Conservation (phyloP, 108 stramenopile species). For the Mediolabrus comicus region DNA sequence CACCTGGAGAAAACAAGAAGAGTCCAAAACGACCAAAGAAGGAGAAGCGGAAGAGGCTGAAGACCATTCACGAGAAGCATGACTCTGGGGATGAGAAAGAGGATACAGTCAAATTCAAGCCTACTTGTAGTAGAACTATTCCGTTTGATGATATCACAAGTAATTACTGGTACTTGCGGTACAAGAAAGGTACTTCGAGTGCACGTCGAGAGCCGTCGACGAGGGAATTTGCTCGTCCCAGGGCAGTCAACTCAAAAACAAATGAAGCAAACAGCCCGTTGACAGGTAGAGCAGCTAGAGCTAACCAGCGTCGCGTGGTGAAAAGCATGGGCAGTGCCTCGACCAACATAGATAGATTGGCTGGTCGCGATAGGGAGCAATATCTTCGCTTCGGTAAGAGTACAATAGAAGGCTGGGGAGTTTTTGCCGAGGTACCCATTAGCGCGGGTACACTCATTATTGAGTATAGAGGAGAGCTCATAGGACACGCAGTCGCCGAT, state of each 20-base stretch:
- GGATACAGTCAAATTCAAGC: conserved; percentile 15
- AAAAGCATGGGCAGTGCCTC: conserved; percentile 52
- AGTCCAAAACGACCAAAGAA: conserved; percentile 4
- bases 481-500: conserved; percentile 88
- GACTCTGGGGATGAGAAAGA: conserved; percentile 16
- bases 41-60: conserved; percentile 12
- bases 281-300: conserved; percentile 61
- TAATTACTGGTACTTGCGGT: conserved; percentile 10
- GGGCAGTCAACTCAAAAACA: conserved; percentile 14
- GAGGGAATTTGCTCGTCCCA: conserved; percentile 23
- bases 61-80: background rate
- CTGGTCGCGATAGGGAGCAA: conserved; percentile 62
- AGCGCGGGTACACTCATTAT: conserved; percentile 78
- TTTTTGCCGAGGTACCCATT: conserved; percentile 71
- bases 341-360: conserved; percentile 50
- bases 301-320: conserved; percentile 69
- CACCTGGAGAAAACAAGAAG: background rate
- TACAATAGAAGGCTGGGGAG: conserved; percentile 84
- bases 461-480: conserved; percentile 93
- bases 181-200: conserved; percentile 11
- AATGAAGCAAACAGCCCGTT: conserved; percentile 40
- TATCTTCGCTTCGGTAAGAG: conserved; percentile 71
- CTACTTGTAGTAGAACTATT: conserved; percentile 38
- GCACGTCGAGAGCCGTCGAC: conserved; percentile 4
- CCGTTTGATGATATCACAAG: conserved; percentile 33